Evolutionary conservation across 164 flowering plant genomes (phyloP).

Genomic region (Taxillus chinensis): DNA sequence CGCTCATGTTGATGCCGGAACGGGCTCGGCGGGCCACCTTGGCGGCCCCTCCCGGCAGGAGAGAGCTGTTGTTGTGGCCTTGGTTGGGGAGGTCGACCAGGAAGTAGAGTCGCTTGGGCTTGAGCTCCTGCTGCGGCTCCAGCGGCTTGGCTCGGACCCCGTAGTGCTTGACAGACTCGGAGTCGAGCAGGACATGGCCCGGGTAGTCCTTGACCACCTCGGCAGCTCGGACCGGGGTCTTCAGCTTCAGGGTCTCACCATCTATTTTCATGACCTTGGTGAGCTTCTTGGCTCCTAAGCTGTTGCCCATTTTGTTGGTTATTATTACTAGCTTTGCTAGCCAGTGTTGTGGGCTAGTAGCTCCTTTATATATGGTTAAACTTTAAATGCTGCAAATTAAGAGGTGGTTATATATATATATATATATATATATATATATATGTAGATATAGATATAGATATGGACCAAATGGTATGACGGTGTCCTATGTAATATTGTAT

Average conservation of each 20-base stretch:
- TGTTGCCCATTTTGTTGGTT: slow-evolving; percentile 32
- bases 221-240: slow-evolving; percentile 33
- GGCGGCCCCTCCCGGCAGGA: slow-evolving; percentile 10
- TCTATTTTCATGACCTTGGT: slow-evolving; percentile 46
- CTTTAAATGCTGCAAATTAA: too few relatives aligned
- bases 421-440: too few relatives aligned
- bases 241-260: slow-evolving; percentile 45
- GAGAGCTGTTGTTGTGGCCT: too few relatives aligned
- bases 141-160: slow-evolving; percentile 44
- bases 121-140: slow-evolving; percentile 22
- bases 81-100: slow-evolving; percentile 36
- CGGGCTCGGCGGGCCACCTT: slow-evolving; percentile 23
- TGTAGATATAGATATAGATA: too few relatives aligned
- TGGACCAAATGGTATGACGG: too few relatives aligned
- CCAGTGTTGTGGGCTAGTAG: too few relatives aligned
- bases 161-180: slow-evolving; percentile 40
- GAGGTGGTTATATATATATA: too few relatives aligned
- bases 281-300: slow-evolving; percentile 24
- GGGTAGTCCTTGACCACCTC: slow-evolving; percentile 43
- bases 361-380: too few relatives aligned
- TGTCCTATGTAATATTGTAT: too few relatives aligned
- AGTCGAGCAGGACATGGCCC: slow-evolving; percentile 39
- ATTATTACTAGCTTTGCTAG: background rate
- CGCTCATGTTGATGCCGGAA: slow-evolving; percentile 38
- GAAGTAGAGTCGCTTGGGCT: slow-evolving; percentile 42